Percentiles rank a stretch among this genome's conserved stretches.
Evolutionary conservation across 2,329 filamentous ascomycete species (phyloP).

Genomic region (Aureobasidium sp.): DNA sequence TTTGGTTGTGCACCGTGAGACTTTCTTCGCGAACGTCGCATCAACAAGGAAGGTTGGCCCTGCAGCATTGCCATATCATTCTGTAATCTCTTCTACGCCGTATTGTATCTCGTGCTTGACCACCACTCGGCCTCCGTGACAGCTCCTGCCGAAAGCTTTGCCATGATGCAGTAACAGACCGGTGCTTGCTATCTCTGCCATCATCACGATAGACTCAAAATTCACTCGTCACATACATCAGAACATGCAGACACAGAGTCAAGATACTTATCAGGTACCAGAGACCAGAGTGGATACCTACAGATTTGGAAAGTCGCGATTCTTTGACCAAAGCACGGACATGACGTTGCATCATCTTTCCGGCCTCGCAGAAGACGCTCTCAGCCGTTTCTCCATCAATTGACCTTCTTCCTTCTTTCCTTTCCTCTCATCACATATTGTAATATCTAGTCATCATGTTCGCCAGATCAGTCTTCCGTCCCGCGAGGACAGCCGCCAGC

Average conservation of each 20-base stretch:
- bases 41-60: neutral
- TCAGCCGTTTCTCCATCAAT: constrained; percentile 1
- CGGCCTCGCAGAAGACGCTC: constrained; percentile 1
- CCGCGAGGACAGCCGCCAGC: constrained; percentile 28
- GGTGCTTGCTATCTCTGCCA: neutral
- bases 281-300: neutral
- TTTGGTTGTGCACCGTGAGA: neutral
- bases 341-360: constrained; percentile 5
- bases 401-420: neutral
- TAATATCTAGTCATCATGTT: constrained; percentile 32
- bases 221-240: neutral
- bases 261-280: neutral
- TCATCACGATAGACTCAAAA: neutral
- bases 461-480: constrained; percentile 37
- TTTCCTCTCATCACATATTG: neutral
- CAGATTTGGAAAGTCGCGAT: neutral
- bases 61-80: neutral
- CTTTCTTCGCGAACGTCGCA: neutral
- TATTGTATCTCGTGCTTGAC: neutral
- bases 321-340: neutral
- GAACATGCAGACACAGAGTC: neutral
- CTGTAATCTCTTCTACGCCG: no score
- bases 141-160: neutral
- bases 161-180: neutral
- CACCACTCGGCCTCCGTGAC: neutral